phyloP scores from a whole-genome alignment of 1,139 yeast species.

The Scheffersomyces cryptocercus region DNA sequence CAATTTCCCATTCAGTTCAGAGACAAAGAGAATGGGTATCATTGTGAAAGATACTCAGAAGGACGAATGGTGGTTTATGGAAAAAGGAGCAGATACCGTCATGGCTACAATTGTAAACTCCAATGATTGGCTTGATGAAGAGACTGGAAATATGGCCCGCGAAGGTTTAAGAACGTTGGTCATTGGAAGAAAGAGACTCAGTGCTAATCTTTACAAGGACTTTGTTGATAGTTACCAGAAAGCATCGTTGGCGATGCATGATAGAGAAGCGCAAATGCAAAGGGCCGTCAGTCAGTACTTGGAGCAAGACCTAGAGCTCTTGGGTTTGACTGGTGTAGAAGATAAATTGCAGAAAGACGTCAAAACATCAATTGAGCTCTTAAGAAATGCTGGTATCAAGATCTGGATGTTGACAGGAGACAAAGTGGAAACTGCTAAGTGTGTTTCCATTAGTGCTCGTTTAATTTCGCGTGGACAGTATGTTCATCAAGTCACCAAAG shows the following conservation, averaged over 20 bases:
- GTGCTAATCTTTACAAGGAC: constrained; percentile 52
- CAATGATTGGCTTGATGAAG: constrained; percentile 97
- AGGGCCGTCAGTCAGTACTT: constrained; percentile 65
- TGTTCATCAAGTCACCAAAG: constrained; percentile 80
- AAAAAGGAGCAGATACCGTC: constrained; percentile 97
- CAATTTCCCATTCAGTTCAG: constrained; percentile 92
- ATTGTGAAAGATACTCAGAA: constrained; percentile 63
- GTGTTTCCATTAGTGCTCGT: constrained; percentile 94
- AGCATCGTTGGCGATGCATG: constrained; percentile 77
- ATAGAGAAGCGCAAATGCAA: constrained; percentile 75
- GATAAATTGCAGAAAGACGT: constrained; percentile 91
- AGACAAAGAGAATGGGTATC: constrained; percentile 95
- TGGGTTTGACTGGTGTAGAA: constrained; percentile 97
- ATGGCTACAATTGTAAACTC: constrained; percentile 82
- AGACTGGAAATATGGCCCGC: constrained; percentile 95
- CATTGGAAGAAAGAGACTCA: constrained; percentile 76
- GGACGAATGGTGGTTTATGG: constrained; percentile 78
- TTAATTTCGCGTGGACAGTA: constrained; percentile 91
- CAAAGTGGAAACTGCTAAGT: constrained; percentile 95
- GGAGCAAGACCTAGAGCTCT: constrained; percentile 80
- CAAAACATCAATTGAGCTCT: constrained; percentile 84
- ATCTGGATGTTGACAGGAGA: constrained; percentile 99
- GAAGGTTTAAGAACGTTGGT: constrained; percentile 96
- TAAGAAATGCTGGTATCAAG: constrained; percentile 93
- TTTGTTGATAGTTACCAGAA: constrained; percentile 66